These are phyloP conservation scores for Aspergillus ellipticus DNA, from an alignment of 495 filamentous ascomycete species.

Conservation along the genomic window DNA sequence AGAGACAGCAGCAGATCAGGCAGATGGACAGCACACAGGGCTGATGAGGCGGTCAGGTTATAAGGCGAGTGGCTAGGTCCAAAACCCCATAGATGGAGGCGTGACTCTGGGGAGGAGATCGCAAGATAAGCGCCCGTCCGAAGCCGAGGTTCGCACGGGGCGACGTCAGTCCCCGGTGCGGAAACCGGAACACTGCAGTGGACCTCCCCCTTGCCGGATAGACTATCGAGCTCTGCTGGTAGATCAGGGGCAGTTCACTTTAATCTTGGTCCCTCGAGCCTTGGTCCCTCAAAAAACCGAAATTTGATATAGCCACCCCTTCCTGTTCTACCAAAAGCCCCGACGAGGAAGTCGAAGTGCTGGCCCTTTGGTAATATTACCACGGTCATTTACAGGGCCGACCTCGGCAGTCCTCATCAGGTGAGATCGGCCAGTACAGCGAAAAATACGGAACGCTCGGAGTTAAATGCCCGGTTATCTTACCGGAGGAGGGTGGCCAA, in stretches of 20 bases:
- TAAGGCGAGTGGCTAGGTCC: conserved; percentile 23
- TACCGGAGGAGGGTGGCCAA: no score
- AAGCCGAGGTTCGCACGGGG: conserved; percentile 37
- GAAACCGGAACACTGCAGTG: not conserved
- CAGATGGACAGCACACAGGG: conserved; percentile 8
- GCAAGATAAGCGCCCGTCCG: conserved; percentile 32
- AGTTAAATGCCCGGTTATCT: not conserved
- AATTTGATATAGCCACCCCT: not conserved
- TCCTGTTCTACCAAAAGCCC: not conserved
- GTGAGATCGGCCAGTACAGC: not conserved
- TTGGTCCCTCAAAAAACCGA: not conserved
- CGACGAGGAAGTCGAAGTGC: not conserved
- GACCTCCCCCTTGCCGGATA: not conserved
- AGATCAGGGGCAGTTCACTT: not conserved
- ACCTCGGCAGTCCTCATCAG: not conserved
- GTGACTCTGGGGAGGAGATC: conserved; percentile 30
- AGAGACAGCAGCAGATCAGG: not conserved
- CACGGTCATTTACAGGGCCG: not conserved
- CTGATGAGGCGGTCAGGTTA: conserved; percentile 4
- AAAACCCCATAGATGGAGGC: conserved; percentile 29
- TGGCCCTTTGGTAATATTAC: not conserved
- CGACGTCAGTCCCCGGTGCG: conserved; percentile 13
- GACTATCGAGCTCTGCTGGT: not conserved
- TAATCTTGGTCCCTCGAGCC: not conserved
- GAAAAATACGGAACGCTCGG: not conserved